Conservation (phyloP, 805 yeast genomes). For the Candida krabiensis region DNA sequence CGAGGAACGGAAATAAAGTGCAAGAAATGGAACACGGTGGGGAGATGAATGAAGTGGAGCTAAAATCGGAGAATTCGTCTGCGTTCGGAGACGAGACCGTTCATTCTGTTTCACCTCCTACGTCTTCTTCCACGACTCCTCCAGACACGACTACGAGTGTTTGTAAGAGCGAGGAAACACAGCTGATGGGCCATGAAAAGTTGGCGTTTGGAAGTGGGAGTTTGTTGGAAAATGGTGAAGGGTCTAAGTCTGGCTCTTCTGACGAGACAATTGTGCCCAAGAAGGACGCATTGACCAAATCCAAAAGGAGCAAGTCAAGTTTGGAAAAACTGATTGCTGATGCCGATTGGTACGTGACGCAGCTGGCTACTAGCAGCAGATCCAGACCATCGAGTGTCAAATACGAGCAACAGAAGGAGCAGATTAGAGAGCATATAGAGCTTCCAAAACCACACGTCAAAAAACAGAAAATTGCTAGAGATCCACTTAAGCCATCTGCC, state of each 20-base stretch:
- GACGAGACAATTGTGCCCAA: background rate
- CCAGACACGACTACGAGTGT: constrained; percentile 6
- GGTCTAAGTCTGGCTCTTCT: background rate
- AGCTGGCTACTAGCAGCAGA: constrained; percentile 7
- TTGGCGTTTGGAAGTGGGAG: background rate
- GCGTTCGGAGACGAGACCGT: constrained; percentile 11
- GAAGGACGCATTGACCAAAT: background rate
- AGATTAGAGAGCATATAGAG: constrained; percentile 3
- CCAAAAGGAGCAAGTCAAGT: background rate
- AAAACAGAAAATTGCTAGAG: constrained; percentile 2
- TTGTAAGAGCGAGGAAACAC: constrained; percentile 3
- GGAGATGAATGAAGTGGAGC: constrained; percentile 6
- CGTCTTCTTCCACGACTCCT: constrained; percentile 9
- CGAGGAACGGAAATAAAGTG: too few relatives aligned
- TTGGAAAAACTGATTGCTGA: constrained; percentile 22
- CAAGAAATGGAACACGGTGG: background rate
- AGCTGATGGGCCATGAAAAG: background rate
- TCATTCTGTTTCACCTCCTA: constrained; percentile 6
- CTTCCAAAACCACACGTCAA: background rate
- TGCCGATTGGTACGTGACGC: constrained; percentile 30
- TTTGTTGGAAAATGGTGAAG: background rate
- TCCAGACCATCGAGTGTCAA: constrained; percentile 15
- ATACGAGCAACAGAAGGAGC: constrained; percentile 12
- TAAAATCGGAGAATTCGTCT: constrained; percentile 11
- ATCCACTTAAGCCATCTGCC: constrained; percentile 3